phyloP scores from a whole-genome alignment of 2,329 filamentous ascomycete genomes.

The Ascochyta clinopodiicola region DNA sequence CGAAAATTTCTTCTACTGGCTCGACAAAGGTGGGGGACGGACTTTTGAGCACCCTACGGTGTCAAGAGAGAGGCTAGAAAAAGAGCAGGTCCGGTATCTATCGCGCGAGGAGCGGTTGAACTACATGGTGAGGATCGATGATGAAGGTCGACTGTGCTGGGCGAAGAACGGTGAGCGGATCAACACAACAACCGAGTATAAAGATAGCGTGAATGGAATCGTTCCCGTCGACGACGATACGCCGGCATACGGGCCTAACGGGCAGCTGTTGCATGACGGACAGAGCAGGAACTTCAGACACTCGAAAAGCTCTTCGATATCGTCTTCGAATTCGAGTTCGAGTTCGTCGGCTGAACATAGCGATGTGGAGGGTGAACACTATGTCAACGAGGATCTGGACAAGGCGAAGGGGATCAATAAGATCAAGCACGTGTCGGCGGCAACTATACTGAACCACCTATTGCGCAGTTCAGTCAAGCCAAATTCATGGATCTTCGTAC shows the following conservation, averaged over 20 bases:
- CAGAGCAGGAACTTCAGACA: conserved; percentile 29
- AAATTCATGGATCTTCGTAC: conserved; percentile 89
- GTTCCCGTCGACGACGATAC: conserved; percentile 53
- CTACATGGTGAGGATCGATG: conserved; percentile 80
- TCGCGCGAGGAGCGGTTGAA: conserved; percentile 80
- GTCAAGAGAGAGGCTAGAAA: conserved; percentile 75
- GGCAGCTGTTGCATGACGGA: conserved; percentile 30
- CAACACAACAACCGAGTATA: conserved; percentile 76
- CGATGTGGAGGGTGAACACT: conserved; percentile 67
- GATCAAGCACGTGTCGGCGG: conserved; percentile 71
- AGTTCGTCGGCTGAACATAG: conserved; percentile 56
- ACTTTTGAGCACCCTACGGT: conserved; percentile 73
- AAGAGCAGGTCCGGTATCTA: conserved; percentile 82
- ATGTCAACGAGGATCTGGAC: conserved; percentile 69
- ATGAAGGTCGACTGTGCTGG: conserved; percentile 80
- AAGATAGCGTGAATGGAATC: conserved; percentile 75
- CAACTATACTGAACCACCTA: conserved; percentile 78
- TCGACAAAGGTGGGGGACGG: conserved; percentile 80
- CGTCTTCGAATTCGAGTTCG: conserved; percentile 36
- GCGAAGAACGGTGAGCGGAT: conserved; percentile 81
- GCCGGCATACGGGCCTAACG: conserved; percentile 49
- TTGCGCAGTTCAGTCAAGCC: conserved; percentile 80
- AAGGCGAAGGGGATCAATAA: conserved; percentile 67
- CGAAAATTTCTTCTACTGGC: conserved; percentile 94
- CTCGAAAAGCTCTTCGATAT: conserved; percentile 30